phyloP scores from a whole-genome alignment of 2,329 filamentous ascomycete species.

The Gliomastix tumulicola region DNA sequence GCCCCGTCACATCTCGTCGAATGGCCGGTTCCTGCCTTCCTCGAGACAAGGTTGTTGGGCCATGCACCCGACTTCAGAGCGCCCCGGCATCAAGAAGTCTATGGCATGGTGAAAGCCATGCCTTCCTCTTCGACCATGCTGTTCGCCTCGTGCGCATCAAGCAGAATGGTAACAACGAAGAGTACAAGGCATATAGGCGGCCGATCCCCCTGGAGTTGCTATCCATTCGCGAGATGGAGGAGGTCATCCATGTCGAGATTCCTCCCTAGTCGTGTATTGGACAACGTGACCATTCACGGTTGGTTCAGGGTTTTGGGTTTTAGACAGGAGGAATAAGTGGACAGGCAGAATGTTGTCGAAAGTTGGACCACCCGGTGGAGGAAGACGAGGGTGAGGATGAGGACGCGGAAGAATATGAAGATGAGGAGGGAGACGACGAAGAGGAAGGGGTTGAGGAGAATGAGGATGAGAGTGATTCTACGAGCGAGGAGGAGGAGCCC shows the following conservation, averaged over 20 bases:
- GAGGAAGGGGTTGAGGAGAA: slow-evolving; percentile 25
- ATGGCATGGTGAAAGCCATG: too few species aligned
- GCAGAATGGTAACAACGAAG: slow-evolving; percentile 85
- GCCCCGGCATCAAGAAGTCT: too few species aligned
- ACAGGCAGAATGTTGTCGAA: too few species aligned
- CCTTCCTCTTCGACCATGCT: slow-evolving; percentile 94
- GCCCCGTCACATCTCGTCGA: too few species aligned
- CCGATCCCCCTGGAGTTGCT: slow-evolving; percentile 92
- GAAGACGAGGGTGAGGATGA: slow-evolving; percentile 16
- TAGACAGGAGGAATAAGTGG: too few species aligned
- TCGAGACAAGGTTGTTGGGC: too few species aligned
- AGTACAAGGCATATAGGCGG: slow-evolving; percentile 87
- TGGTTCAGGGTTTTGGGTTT: too few species aligned
- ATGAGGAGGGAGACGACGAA: slow-evolving; percentile 21
- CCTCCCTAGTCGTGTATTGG: too few species aligned
- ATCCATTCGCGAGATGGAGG: slow-evolving; percentile 94
- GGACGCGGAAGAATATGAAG: slow-evolving; percentile 29
- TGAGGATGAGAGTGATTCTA: slow-evolving; percentile 18
- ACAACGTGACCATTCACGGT: too few species aligned
- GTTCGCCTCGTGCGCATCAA: slow-evolving; percentile 88
- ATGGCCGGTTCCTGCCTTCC: too few species aligned
- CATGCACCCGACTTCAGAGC: too few species aligned
- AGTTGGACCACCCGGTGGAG: slow-evolving; percentile 22
- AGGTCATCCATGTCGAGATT: too few species aligned
- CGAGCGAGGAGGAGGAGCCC: slow-evolving; percentile 9